Percentiles rank a stretch among this genome's conserved stretches.
Conservation (phyloP, 495 filamentous ascomycete genomes). For the Penicillium malachiteum region DNA sequence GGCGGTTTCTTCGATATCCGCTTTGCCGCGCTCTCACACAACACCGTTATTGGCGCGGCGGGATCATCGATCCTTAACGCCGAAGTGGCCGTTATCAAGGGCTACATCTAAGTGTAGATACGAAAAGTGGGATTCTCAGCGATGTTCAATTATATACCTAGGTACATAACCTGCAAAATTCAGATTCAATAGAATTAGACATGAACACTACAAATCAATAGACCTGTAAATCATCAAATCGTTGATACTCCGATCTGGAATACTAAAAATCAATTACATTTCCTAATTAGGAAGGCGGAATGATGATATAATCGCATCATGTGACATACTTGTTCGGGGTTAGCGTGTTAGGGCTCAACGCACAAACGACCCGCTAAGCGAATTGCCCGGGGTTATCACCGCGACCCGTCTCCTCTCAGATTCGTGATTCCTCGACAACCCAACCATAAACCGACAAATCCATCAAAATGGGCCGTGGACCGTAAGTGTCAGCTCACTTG, state of each 20-base stretch:
- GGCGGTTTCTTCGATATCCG: conserved; percentile 79
- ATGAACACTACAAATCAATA: not conserved
- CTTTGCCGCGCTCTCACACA: conserved; percentile 81
- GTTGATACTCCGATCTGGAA: not conserved
- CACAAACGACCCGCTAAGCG: conserved; percentile 39
- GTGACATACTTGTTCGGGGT: conserved; percentile 14
- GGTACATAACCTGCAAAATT: not conserved
- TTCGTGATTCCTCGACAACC: conserved; percentile 44
- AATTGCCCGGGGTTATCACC: conserved; percentile 32
- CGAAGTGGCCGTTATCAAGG: conserved; percentile 88
- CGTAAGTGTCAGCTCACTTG: conserved; percentile 48
- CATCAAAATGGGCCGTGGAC: conserved; percentile 65
- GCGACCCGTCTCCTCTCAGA: conserved; percentile 18
- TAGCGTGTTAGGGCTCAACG: conserved; percentile 38
- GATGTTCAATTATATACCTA: conserved; percentile 26
- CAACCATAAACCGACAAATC: conserved; percentile 45
- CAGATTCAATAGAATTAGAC: conserved; percentile 4
- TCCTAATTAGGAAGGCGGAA: conserved; percentile 5
- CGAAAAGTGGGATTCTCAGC: conserved; percentile 27
- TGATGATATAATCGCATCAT: conserved; percentile 13
- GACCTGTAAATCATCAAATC: too few relatives aligned
- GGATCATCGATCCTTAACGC: conserved; percentile 94
- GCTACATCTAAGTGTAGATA: conserved; percentile 59
- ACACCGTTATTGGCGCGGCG: conserved; percentile 91
- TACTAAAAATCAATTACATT: not conserved